phyloP scores from a whole-genome alignment of 2,329 filamentous ascomycete species.

The Arachnomyces sp. region DNA sequence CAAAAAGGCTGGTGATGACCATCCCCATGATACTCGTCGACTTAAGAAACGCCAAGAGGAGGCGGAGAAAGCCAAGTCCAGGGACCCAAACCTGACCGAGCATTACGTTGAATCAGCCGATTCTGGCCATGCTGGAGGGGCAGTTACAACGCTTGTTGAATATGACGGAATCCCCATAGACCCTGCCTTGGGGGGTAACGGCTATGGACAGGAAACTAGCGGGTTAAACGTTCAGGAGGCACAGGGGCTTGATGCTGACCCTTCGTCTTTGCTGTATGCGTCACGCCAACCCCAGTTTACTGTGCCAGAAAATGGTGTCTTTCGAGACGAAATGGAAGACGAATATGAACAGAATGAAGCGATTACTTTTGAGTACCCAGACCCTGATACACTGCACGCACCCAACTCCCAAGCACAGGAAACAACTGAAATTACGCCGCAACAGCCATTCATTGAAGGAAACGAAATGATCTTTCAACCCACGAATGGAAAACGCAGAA shows the following conservation, averaged over 20 bases:
- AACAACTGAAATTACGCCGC: too few relatives aligned
- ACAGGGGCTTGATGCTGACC: background rate
- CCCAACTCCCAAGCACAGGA: too few relatives aligned
- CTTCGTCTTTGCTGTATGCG: slow-evolving; percentile 7
- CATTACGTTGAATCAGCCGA: slow-evolving; percentile 28
- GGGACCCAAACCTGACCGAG: slow-evolving; percentile 39
- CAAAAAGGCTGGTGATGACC: slow-evolving; percentile 48
- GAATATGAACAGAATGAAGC: slow-evolving; percentile 25
- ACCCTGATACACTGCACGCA: slow-evolving; percentile 10
- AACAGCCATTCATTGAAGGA: too few relatives aligned
- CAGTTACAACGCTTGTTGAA: slow-evolving; percentile 3
- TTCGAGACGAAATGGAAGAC: slow-evolving; percentile 21
- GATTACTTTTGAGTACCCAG: slow-evolving; percentile 28
- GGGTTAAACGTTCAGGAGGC: background rate
- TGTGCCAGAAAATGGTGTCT: slow-evolving; percentile 21
- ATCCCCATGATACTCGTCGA: slow-evolving; percentile 37
- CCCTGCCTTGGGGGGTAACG: slow-evolving; percentile 28
- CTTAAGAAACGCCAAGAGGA: slow-evolving; percentile 45
- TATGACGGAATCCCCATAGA: slow-evolving; percentile 35
- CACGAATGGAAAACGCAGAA: background rate
- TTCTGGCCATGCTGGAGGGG: background rate
- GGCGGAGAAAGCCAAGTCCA: slow-evolving; percentile 45
- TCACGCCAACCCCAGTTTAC: slow-evolving; percentile 12
- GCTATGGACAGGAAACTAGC: slow-evolving; percentile 10
- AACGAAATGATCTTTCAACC: background rate